Conservation (phyloP, 495 filamentous ascomycete genomes). For the Penicillium nucicola region DNA sequence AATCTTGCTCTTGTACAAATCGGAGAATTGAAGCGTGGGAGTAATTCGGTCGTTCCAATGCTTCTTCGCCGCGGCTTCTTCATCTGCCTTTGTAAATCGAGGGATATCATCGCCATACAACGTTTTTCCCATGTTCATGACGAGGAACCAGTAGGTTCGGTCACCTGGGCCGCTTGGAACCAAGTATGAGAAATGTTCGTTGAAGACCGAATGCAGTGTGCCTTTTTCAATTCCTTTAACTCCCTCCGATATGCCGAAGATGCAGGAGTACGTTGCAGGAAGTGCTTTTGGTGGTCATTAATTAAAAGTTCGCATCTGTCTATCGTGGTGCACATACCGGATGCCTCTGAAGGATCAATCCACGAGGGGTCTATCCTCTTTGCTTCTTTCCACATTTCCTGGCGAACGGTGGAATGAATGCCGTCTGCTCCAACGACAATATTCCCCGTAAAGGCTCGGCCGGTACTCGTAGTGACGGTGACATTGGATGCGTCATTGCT, state of each 20-base stretch:
- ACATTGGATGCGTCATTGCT: slow-evolving; percentile 18
- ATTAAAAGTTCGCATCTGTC: too few species aligned
- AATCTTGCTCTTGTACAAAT: slow-evolving; percentile 11
- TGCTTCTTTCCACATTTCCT: slow-evolving; percentile 39
- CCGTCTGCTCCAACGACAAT: slow-evolving; percentile 55
- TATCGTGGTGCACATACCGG: slow-evolving; percentile 16
- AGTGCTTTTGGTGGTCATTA: too few species aligned
- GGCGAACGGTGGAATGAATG: slow-evolving; percentile 41
- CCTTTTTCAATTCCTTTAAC: slow-evolving; percentile 12
- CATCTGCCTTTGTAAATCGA: slow-evolving; percentile 35
- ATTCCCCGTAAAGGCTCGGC: slow-evolving; percentile 33
- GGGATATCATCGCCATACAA: slow-evolving; percentile 25
- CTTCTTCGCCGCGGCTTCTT: slow-evolving; percentile 14
- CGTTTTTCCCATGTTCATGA: slow-evolving; percentile 21
- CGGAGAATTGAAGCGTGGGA: slow-evolving; percentile 20
- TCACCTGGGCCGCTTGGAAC: slow-evolving; percentile 19
- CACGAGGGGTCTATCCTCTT: slow-evolving; percentile 18
- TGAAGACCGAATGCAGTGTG: slow-evolving; percentile 8
- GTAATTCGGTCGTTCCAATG: slow-evolving; percentile 26
- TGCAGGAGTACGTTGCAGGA: slow-evolving; percentile 19
- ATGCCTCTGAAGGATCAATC: slow-evolving; percentile 16
- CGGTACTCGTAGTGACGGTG: slow-evolving; percentile 30
- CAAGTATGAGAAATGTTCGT: slow-evolving; percentile 21
- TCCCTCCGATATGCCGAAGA: slow-evolving; percentile 22
- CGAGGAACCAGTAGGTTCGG: slow-evolving; percentile 21